Evolutionary conservation across 352 stramenopile species (phyloP).

Genomic region (Phytopythium montanum): DNA sequence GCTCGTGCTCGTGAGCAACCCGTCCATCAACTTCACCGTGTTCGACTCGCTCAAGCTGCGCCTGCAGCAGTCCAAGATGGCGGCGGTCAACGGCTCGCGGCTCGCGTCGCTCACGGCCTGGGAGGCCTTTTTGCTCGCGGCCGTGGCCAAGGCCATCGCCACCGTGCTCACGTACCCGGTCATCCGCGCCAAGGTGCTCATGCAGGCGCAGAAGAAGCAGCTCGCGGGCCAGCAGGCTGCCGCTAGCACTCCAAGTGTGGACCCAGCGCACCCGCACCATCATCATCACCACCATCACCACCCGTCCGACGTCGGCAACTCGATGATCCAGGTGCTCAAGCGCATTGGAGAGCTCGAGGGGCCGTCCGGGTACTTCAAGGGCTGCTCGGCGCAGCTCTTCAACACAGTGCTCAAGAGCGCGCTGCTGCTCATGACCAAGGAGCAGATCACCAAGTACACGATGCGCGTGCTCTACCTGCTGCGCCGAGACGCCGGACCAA

Average conservation of each 20-base stretch:
- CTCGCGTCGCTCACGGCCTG: conserved; percentile 51
- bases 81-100: conserved; percentile 26
- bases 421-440: conserved; percentile 81
- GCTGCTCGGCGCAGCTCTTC: conserved; percentile 74
- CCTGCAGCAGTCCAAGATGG: conserved; percentile 51
- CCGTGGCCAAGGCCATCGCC: conserved; percentile 78
- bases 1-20: conserved; percentile 86
- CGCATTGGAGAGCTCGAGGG: conserved; percentile 65
- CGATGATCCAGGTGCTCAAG: conserved; percentile 67
- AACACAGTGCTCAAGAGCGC: conserved; percentile 85
- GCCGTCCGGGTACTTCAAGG: conserved; percentile 60
- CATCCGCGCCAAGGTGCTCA: conserved; percentile 88
- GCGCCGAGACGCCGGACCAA: conserved; percentile 28
- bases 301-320: conserved; percentile 39
- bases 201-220: conserved; percentile 76
- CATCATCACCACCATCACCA: conserved; percentile 32
- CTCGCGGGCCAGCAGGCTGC: conserved; percentile 15
- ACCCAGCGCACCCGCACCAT: not conserved
- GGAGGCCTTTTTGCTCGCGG: conserved; percentile 80
- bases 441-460: conserved; percentile 77
- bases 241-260: not conserved
- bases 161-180: conserved; percentile 87
- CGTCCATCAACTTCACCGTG: conserved; percentile 88
- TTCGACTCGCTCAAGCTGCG: conserved; percentile 85
- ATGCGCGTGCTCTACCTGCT: conserved; percentile 69